Evolutionary conservation across 352 stramenopile species (phyloP).

Genomic region (Phytophthora pluvialis): DNA sequence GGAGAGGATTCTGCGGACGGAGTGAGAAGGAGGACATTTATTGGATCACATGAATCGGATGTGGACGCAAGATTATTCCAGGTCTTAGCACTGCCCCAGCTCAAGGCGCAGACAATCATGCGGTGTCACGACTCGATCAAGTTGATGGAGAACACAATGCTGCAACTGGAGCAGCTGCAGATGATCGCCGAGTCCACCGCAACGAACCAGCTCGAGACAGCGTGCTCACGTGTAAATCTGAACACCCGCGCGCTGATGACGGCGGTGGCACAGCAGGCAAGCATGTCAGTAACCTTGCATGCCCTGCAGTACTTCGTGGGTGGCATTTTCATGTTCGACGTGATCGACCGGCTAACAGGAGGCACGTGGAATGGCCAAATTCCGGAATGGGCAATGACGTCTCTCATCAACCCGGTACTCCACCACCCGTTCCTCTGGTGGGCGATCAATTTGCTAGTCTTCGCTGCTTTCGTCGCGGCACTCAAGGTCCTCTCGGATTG

Average conservation of each 20-base stretch:
- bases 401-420: constrained; percentile 55
- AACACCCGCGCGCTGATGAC: constrained; percentile 91
- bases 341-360: constrained; percentile 95
- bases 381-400: constrained; percentile 64
- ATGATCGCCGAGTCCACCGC: constrained; percentile 92
- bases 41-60: constrained; percentile 36
- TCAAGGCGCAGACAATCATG: constrained; percentile 91
- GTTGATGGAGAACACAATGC: constrained; percentile 92
- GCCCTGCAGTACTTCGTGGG: constrained; percentile 93
- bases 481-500: constrained; percentile 56
- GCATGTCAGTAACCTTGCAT: constrained; percentile 77
- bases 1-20: constrained; percentile 50
- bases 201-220: constrained; percentile 90
- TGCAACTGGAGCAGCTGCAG: constrained; percentile 94
- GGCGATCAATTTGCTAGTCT: constrained; percentile 89
- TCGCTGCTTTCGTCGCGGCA: constrained; percentile 57
- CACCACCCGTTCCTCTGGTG: constrained; percentile 85
- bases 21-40: constrained; percentile 16
- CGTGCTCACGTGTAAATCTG: constrained; percentile 89
- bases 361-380: constrained; percentile 92
- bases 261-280: constrained; percentile 74
- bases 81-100: constrained; percentile 89
- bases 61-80: constrained; percentile 86
- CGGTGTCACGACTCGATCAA: constrained; percentile 96
- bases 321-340: constrained; percentile 93